Percentiles rank a stretch among this genome's conserved stretches.
phyloP scores from a whole-genome alignment of 1,284 basidiomycete species.

The Grifola frondosa region DNA sequence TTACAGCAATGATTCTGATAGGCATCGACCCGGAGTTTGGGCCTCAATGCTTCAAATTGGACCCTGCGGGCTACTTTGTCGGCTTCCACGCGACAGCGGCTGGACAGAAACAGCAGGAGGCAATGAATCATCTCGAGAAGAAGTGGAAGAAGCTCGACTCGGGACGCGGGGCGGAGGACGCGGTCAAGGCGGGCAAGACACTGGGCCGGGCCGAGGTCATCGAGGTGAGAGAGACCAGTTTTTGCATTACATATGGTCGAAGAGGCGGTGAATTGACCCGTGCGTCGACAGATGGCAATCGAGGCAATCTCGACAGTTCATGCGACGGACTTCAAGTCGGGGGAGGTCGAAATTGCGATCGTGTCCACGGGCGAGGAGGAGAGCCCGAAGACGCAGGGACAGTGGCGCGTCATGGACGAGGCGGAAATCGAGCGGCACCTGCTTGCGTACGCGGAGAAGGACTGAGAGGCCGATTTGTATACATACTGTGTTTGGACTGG shows the following conservation, averaged over 20 bases:
- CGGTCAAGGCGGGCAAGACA: conserved; percentile 64
- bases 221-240: conserved; percentile 72
- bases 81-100: conserved; percentile 97
- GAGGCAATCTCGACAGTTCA: conserved; percentile 92
- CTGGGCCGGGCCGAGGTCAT: conserved; percentile 73
- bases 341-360: conserved; percentile 86
- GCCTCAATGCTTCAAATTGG: conserved; percentile 96
- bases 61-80: conserved; percentile 98
- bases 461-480: no score
- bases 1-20: conserved; percentile 91
- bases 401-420: conserved; percentile 83
- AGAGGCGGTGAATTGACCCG: not conserved
- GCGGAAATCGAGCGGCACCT: conserved; percentile 85
- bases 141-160: conserved; percentile 95
- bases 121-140: conserved; percentile 98
- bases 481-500: no score
- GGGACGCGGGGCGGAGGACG: conserved; percentile 73
- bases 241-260: not conserved
- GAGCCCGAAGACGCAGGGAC: conserved; percentile 60
- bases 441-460: conserved; percentile 91
- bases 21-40: conserved; percentile 89
- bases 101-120: conserved; percentile 98
- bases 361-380: conserved; percentile 75
- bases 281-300: conserved; percentile 75
- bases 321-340: conserved; percentile 93